These are phyloP conservation scores for Kalmanozyma brasiliensis DNA, from an alignment of 1,284 basidiomycete species.

Conservation along the genomic window DNA sequence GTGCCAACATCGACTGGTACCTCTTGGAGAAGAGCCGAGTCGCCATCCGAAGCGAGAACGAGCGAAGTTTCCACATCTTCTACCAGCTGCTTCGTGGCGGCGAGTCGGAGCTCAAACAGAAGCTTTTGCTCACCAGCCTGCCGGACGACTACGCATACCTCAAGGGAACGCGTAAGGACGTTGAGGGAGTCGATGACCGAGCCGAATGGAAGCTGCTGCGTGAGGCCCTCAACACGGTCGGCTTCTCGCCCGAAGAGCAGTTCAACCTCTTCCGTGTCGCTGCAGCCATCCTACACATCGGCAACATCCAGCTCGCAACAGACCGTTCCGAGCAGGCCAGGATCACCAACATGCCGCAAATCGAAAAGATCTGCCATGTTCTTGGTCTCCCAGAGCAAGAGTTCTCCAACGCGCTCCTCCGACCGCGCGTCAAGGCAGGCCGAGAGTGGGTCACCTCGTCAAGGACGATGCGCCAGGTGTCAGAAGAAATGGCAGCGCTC, in stretches of 20 bases:
- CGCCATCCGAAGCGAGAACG: constrained; percentile 69
- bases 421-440: constrained; percentile 86
- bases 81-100: constrained; percentile 77
- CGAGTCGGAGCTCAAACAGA: constrained; percentile 69
- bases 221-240: constrained; percentile 85
- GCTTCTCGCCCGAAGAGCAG: constrained; percentile 85
- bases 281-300: constrained; percentile 92
- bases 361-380: constrained; percentile 89
- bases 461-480: constrained; percentile 87
- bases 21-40: constrained; percentile 97
- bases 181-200: constrained; percentile 92
- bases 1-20: constrained; percentile 99
- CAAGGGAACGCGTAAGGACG: constrained; percentile 85
- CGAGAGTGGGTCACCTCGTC: constrained; percentile 97
- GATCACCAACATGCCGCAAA: constrained; percentile 71
- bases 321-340: constrained; percentile 88
- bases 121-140: constrained; percentile 76
- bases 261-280: constrained; percentile 93
- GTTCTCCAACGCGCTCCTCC: constrained; percentile 78
- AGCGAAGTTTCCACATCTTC: constrained; percentile 96
- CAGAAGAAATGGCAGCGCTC: constrained; percentile 89
- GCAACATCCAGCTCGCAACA: constrained; percentile 86
- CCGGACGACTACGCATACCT: constrained; percentile 90
- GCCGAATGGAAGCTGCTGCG: constrained; percentile 87
- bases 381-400: constrained; percentile 90